Base-by-base conservation (phyloP, 306 rosid genomes). In the Nissolia schottii region DNA sequence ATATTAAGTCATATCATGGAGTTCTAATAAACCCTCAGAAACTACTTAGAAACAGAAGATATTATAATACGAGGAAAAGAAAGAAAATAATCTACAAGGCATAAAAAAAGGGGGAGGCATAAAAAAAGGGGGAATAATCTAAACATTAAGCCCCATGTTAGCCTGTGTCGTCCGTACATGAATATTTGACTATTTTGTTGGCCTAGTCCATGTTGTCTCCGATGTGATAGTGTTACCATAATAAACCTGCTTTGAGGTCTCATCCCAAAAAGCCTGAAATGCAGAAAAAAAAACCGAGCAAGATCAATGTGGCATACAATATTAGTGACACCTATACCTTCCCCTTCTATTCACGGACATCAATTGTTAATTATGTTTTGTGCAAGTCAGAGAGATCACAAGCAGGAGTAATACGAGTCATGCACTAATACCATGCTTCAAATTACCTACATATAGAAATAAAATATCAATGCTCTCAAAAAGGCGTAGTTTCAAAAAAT, bases 201-300 rank as follows among this genome's bases (percentile, higher is more conserved):
- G 84, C 10, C 79, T 82, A 6, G 80, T 86, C 98, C 98, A 94
- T 15, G 90, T 77, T 4, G 98, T 91, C 84, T 89, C 95, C 12
- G 87, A 81, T 2, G 98, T 94, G 29, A 59, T 48, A 5, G 77
- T 43, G 27, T 94, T 94, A 45, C 96, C 97, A 54, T 89, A 94
- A 71, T 94, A 94, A 73, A 91, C 89, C 77, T 89, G 86, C 85
- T 87, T 91, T 1, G 97, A 79, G 7, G 87, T 74, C 50, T 89
- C 95, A 24, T 94, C 98, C 94, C 92, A 94, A 60, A 86, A 91
- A 29, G 74, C 97, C 98, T 94, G 92, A 35, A 64, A 64, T 0
- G 31, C 8, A 67, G 56, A 25, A 19, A 7, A 18, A 34, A 51
- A 40, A 23, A 37, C 20, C 15, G 25, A 35, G 27, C 10, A 11